Evolutionary conservation across 495 filamentous ascomycete species (phyloP).

Genomic region (Extremus antarcticus): DNA sequence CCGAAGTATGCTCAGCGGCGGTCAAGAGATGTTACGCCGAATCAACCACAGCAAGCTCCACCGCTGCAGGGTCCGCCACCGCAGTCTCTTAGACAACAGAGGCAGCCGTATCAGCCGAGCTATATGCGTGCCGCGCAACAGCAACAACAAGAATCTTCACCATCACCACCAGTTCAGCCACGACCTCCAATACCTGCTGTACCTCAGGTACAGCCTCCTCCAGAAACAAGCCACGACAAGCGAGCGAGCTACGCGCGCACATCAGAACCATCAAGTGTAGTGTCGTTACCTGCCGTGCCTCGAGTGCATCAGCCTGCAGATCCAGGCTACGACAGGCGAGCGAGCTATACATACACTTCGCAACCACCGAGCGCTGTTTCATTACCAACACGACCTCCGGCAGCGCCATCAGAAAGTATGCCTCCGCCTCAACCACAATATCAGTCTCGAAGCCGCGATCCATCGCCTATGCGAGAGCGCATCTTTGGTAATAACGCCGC

Average conservation of each 20-base stretch:
- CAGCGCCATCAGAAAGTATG: slow-evolving; percentile 2
- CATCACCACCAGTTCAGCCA: background rate
- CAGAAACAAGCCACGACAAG: background rate
- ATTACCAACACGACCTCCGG: background rate
- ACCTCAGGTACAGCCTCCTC: background rate
- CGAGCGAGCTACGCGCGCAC: background rate
- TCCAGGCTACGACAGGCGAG: background rate
- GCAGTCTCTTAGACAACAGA: background rate
- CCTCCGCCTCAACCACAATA: background rate
- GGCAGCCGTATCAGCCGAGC: slow-evolving; percentile 2
- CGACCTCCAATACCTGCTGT: background rate
- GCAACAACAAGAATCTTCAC: background rate
- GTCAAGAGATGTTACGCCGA: slow-evolving; percentile 7
- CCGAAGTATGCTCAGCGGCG: slow-evolving; percentile 17
- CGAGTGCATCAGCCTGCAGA: background rate
- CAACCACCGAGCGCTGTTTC: background rate
- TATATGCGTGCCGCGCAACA: slow-evolving; percentile 11
- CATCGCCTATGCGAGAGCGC: slow-evolving; percentile 9
- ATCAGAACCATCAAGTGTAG: background rate
- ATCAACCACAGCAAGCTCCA: background rate
- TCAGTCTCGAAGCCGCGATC: background rate
- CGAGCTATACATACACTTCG: background rate
- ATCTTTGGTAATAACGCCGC: slow-evolving; percentile 1
- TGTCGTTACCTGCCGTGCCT: background rate
- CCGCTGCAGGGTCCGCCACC: background rate